These are phyloP conservation scores for Canavalia ensiformis DNA, from an alignment of 306 rosid species.

Conservation along the genomic window DNA sequence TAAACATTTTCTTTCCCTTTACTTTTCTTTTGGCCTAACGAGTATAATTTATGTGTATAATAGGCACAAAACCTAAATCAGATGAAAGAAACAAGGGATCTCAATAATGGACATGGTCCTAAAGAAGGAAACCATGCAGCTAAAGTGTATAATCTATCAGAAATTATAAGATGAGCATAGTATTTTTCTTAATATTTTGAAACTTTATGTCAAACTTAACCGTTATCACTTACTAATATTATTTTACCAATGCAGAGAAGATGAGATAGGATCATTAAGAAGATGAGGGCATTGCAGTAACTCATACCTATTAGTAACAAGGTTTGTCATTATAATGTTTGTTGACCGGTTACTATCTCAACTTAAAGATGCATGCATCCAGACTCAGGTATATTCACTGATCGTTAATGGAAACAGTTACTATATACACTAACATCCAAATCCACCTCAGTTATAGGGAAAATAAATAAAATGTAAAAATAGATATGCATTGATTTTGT, in stretches of 20 bases:
- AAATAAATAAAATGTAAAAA: too few species aligned
- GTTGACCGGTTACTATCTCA: slow-evolving; percentile 1
- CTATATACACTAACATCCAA: too few species aligned
- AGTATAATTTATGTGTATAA: slow-evolving; percentile 16
- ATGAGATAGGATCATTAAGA: slow-evolving; percentile 93
- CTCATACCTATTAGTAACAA: slow-evolving; percentile 89
- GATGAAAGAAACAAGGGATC: slow-evolving; percentile 60
- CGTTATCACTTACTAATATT: not conserved
- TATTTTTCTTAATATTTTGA: slow-evolving; percentile 32
- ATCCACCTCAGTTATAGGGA: too few species aligned
- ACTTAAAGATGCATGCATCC: slow-evolving; percentile 24
- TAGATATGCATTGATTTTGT: too few species aligned
- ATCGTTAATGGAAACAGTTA: not conserved
- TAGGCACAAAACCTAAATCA: slow-evolving; percentile 76
- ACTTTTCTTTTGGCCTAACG: not conserved
- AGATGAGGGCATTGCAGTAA: slow-evolving; percentile 87
- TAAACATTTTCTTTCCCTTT: not conserved
- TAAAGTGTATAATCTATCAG: slow-evolving; percentile 90
- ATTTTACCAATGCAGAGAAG: slow-evolving; percentile 65
- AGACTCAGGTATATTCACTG: slow-evolving; percentile 15
- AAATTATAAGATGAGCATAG: slow-evolving; percentile 64
- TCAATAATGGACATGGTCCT: slow-evolving; percentile 59
- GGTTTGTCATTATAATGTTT: slow-evolving; percentile 56
- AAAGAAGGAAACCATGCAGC: slow-evolving; percentile 78
- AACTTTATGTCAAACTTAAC: not conserved